Evolutionary conservation across 2,329 filamentous ascomycete species (phyloP), one percentile per base, ranked within the genome.

Genomic region (Monosporascus sp.): DNA sequence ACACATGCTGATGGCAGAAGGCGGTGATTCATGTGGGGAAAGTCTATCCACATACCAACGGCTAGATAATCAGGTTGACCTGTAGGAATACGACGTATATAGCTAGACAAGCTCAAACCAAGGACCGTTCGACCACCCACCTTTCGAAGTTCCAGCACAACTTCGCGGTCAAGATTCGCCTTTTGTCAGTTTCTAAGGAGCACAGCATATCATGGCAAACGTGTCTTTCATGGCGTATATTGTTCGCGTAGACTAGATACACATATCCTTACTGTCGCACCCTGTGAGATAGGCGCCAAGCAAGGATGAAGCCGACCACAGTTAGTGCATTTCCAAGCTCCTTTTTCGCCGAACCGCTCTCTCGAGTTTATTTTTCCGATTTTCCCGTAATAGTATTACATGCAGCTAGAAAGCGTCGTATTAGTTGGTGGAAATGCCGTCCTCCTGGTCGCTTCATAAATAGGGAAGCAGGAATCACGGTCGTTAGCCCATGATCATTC

Each of bases 401-500:
- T 17, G 17, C 22, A 31, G 43, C 24, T 28, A 46, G 24, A 31
- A 5, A 46, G 15, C 24, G 24, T 46, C 15, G 22, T 31, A 46
- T 46, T 46, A 46, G 26, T 26, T 44, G 22, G 43, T 22, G 43
- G 20, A 44, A 31, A 18, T 46, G 22, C 43, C 43, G n/a, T 46
- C 24, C 24, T 46, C 20, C 18, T 24, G 43, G 22, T 31, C 24
- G 14, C 31, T 46, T 46, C 24, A n/a, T 46, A 24, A 28, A 28
- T 46, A 46, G 43, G 20, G n/a, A 53, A 5, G 45, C 17, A 41
- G 24, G 20, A n/a, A 22, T 46, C 43, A 46, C 14, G 20, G 43
- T n/a, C 20, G 18, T 78, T 80, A 87, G 65, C 84, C 84, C 84
- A 87, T 86, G 59, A 87, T 80, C 82, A 87, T 86, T 53, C 84